Conservation (phyloP, 768 basidiomycete species). For the Crassisporium funariophilum region DNA sequence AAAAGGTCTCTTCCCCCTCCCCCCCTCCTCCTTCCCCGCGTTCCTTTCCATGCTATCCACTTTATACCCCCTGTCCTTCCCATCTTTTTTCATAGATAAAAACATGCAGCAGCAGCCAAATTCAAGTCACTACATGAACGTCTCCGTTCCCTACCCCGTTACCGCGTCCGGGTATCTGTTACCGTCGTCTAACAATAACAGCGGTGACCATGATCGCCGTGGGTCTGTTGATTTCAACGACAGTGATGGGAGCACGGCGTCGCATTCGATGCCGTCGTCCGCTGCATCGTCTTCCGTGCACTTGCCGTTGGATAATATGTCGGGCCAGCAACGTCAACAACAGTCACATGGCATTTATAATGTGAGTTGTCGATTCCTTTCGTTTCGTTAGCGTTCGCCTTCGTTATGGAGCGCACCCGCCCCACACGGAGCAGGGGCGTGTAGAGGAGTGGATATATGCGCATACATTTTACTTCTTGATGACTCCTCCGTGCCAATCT, state of each 20-base stretch:
- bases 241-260: slow-evolving; percentile 44
- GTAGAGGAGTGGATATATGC: no score
- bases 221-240: slow-evolving; percentile 26
- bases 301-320: slow-evolving; percentile 38
- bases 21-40: background rate
- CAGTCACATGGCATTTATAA: slow-evolving; percentile 4
- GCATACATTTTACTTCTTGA: background rate
- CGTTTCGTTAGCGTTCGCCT: background rate
- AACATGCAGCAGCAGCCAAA: slow-evolving; percentile 8
- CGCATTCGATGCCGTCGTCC: slow-evolving; percentile 52
- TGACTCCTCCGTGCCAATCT: no score
- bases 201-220: slow-evolving; percentile 2
- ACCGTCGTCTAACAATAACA: background rate
- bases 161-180: background rate
- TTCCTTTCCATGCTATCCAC: background rate
- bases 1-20: slow-evolving; percentile 17
- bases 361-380: slow-evolving; percentile 13
- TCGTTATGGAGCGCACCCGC: background rate
- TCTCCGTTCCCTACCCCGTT: background rate
- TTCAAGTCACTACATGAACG: slow-evolving; percentile 10
- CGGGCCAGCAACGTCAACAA: no score
- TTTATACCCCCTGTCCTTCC: background rate
- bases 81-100: slow-evolving; percentile 8
- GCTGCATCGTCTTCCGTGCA: slow-evolving; percentile 56
- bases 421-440: no score